Conservation (phyloP, 2,329 filamentous ascomycete genomes). For the Aplosporella prunicola region DNA sequence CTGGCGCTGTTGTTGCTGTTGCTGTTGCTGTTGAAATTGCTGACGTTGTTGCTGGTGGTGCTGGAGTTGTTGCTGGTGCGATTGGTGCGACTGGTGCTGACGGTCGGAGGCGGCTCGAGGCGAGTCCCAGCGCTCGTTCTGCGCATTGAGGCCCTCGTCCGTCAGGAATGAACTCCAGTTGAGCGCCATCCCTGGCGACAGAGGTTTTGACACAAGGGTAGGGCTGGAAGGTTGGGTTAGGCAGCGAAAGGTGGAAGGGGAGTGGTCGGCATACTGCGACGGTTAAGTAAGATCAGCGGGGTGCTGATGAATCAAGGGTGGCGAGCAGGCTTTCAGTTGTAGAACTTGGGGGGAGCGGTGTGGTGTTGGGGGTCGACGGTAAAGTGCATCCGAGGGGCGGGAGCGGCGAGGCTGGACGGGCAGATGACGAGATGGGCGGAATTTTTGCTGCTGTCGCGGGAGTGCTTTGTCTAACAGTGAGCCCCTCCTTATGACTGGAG, state of each 20-base stretch:
- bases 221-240: too few relatives aligned
- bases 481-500: constrained; percentile 10
- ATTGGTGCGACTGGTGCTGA: neutral
- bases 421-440: constrained; percentile 10
- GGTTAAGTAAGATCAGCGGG: neutral
- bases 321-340: constrained; percentile 6
- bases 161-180: constrained; percentile 31
- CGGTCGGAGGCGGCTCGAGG: neutral
- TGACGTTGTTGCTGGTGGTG: neutral
- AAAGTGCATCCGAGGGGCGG: constrained; percentile 12
- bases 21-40: neutral
- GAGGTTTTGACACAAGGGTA: too few relatives aligned
- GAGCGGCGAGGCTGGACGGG: constrained; percentile 1
- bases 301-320: constrained; percentile 6
- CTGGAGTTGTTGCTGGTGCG: neutral
- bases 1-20: constrained; percentile 3
- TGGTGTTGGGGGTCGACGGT: constrained; percentile 4
- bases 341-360: constrained; percentile 8
- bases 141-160: constrained; percentile 27
- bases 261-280: too few relatives aligned
- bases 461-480: constrained; percentile 9
- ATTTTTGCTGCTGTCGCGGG: constrained; percentile 8
- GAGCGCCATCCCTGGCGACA: constrained; percentile 26
- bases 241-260: constrained; percentile 2
- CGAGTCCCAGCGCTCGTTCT: constrained; percentile 27